phyloP scores from a whole-genome alignment of 2,329 filamentous ascomycete genomes.

The Ophiocordyceps camponoti-leonardi region DNA sequence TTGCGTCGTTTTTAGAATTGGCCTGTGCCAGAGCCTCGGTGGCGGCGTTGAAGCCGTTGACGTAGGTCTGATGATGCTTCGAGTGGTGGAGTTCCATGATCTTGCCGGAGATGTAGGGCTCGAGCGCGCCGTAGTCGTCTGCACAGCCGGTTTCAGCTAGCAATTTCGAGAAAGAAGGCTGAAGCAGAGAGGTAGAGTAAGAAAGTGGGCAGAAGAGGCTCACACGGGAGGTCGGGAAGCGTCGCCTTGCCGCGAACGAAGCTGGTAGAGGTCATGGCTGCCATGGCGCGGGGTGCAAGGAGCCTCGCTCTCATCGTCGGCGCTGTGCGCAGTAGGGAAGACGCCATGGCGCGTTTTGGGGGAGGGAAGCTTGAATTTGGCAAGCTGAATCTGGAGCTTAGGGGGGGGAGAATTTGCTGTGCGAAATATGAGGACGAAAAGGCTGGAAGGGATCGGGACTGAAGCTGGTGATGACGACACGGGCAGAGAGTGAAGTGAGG shows the following conservation, averaged over 20 bases:
- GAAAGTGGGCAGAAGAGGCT: conserved; percentile 6
- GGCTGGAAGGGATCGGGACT: neutral
- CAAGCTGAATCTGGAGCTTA: too few relatives aligned
- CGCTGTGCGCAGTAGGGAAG: conserved; percentile 55
- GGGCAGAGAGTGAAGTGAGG: neutral
- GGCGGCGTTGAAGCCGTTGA: conserved; percentile 73
- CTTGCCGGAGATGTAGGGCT: conserved; percentile 65
- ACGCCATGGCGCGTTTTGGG: conserved; percentile 46
- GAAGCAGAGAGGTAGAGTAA: neutral
- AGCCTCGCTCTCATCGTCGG: conserved; percentile 47
- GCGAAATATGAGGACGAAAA: neutral
- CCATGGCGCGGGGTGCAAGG: conserved; percentile 47
- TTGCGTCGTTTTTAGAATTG: conserved; percentile 41
- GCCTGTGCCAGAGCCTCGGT: conserved; percentile 53
- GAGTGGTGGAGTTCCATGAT: conserved; percentile 96
- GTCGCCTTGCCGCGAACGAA: conserved; percentile 82
- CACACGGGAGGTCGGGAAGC: conserved; percentile 66
- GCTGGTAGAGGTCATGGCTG: conserved; percentile 53
- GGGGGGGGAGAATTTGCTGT: too few relatives aligned
- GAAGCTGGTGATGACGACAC: neutral
- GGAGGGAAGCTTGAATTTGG: too few relatives aligned
- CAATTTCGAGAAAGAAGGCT: neutral
- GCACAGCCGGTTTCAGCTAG: neutral
- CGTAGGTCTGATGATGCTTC: conserved; percentile 90
- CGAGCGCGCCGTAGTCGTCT: conserved; percentile 96